Evolutionary conservation across 179 eudicot genomes (phyloP), one percentile per base, ranked within the genome.

Genomic region (Gypsophila paniculata): DNA sequence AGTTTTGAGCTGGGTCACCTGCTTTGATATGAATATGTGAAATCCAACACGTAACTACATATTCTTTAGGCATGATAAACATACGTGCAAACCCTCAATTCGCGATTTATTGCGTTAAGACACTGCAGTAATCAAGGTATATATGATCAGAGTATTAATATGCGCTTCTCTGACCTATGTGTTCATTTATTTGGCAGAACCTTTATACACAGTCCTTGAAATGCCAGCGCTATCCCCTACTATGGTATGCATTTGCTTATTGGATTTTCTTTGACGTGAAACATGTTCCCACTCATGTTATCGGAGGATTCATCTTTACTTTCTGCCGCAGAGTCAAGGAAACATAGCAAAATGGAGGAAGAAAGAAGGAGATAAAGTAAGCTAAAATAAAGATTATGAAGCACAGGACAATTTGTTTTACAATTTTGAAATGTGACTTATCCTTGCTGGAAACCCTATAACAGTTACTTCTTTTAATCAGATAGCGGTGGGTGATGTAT

Each of bases 401-500:
- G 60, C 71, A 68, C 51, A 26, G 25, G 59, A 25, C 53, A 8
- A 51, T 9, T 11, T 68, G 69, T 71, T 61, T 48, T 64, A 42
- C 52, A 53, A 49, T 21, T 67, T 36, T 65, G 55, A 65, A 67
- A 48, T n/a, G 53, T 57, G 23, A 49, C 22, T 13, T 2, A 8
- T 32, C 29, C 34, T 19, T 5, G 48, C 19, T 36, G 12, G 32
- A 18, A 10, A 53, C 29, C 14, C 55, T 67, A 49, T 42, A 48
- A 59, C 52, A 70, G 42, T 49, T 61, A 23, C 57, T 62, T 71
- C 54, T 46, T 51, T 77, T 63, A 46, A 53, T 76, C 91, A 93
- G 98, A 89, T 93, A 77, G 90, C 86, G 67, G 96, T 88, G 62
- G 98, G 98, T 69, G 98, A 93, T 81, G 84, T 93, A 54, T 66